Percentiles rank a stretch among this genome's conserved stretches.
Conservation (phyloP, 331 rosid genomes). For the Pyracantha coccinea region DNA sequence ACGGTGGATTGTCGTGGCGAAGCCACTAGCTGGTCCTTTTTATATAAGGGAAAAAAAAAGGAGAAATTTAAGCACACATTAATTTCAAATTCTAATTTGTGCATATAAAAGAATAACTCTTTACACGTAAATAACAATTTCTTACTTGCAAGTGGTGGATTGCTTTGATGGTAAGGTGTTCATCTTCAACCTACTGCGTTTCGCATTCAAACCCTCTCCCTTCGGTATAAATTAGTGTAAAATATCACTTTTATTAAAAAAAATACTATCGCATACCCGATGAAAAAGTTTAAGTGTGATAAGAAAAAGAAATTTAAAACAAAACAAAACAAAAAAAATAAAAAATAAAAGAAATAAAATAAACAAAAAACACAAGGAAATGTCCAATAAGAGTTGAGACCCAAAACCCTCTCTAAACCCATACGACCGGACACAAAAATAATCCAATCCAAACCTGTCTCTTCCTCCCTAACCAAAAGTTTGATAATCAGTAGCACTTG, state of each 20-base stretch:
- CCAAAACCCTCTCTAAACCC: not conserved
- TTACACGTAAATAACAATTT: not conserved
- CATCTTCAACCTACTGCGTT: too few relatives aligned
- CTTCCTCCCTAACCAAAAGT: not conserved
- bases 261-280: too few relatives aligned
- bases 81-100: not conserved
- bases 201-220: rapidly evolving
- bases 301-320: too few relatives aligned
- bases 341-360: too few relatives aligned
- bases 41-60: too few relatives aligned
- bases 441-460: not conserved
- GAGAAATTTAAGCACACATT: too few relatives aligned
- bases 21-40: rapidly evolving
- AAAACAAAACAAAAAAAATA: too few relatives aligned
- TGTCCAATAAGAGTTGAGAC: not conserved
- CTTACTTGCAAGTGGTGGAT: too few relatives aligned
- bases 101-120: rapidly evolving
- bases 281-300: not conserved
- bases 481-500: conserved; percentile 29
- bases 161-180: not conserved
- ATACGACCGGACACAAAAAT: not conserved
- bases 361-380: too few relatives aligned
- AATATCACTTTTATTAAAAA: too few relatives aligned
- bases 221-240: not conserved
- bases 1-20: rapidly evolving